Percentiles rank a stretch among this genome's conserved stretches.
Conservation (phyloP, 208 protist genomes). For the Wallacemonas sp. region DNA sequence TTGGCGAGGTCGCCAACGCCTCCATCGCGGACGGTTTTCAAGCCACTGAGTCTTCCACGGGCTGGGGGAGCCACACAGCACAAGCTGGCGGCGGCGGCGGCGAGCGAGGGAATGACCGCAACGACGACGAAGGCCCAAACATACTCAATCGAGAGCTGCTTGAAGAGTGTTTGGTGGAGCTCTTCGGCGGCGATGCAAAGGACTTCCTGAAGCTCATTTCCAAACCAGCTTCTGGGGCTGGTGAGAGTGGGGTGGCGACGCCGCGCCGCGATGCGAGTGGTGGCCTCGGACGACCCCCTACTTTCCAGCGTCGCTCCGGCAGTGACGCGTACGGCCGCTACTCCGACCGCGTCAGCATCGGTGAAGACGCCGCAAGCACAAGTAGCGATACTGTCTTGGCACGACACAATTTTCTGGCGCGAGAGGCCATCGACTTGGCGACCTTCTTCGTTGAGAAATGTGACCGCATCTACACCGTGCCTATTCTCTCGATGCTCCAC, state of each 20-base stretch:
- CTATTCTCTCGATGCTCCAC: constrained; percentile 74
- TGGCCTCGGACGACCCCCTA: constrained; percentile 5
- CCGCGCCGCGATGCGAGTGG: no score
- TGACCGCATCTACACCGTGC: constrained; percentile 80
- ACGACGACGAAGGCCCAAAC: neutral
- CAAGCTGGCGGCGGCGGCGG: neutral
- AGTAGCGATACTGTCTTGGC: neutral
- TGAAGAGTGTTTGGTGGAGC: constrained; percentile 67
- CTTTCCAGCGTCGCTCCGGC: constrained; percentile 22
- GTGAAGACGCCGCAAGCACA: constrained; percentile 21
- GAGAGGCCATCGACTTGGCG: constrained; percentile 46
- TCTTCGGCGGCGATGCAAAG: constrained; percentile 63
- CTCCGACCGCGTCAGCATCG: constrained; percentile 8
- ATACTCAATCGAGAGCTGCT: constrained; percentile 31
- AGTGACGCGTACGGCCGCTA: constrained; percentile 10
- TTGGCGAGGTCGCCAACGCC: neutral
- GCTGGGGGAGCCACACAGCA: neutral
- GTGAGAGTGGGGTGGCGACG: no score
- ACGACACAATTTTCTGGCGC: constrained; percentile 42
- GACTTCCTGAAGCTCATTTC: constrained; percentile 12
- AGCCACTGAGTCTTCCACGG: neutral
- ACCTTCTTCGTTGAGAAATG: constrained; percentile 72
- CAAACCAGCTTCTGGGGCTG: neutral
- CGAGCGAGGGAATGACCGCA: neutral
- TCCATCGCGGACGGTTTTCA: neutral